phyloP scores from a whole-genome alignment of 805 yeast species.

The Nematodospora valgi region DNA sequence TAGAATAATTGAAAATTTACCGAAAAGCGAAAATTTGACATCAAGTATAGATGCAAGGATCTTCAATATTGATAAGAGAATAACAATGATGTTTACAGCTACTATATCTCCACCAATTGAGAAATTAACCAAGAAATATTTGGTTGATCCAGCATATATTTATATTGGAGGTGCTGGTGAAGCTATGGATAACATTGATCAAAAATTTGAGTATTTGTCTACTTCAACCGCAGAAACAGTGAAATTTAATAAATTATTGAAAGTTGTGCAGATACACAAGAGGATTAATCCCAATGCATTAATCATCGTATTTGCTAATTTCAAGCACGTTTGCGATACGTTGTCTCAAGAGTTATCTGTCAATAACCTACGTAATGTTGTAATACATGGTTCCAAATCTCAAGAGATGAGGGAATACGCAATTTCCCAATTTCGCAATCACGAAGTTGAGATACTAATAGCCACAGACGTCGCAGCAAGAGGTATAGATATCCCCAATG shows the following conservation, averaged over 20 bases:
- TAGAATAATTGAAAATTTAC: constrained; percentile 54
- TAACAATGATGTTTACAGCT: constrained; percentile 91
- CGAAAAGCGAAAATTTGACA: constrained; percentile 28
- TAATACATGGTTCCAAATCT: constrained; percentile 82
- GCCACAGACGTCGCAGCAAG: constrained; percentile 97
- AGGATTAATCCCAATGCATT: constrained; percentile 12
- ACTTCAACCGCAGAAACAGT: constrained; percentile 20
- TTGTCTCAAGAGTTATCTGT: constrained; percentile 48
- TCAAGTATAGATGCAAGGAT: constrained; percentile 34
- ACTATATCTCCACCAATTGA: constrained; percentile 81
- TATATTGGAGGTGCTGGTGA: constrained; percentile 66
- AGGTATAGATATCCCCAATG: constrained; percentile 90
- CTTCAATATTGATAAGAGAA: constrained; percentile 38
- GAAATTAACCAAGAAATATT: constrained; percentile 58
- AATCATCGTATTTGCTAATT: constrained; percentile 79
- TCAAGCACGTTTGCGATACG: constrained; percentile 67
- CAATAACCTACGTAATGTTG: constrained; percentile 43
- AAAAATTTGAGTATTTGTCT: constrained; percentile 48
- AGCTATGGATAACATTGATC: constrained; percentile 66
- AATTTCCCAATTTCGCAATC: constrained; percentile 52
- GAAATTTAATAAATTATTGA: constrained; percentile 42
- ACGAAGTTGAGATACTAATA: constrained; percentile 59
- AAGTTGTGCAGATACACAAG: constrained; percentile 22
- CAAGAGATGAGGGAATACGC: constrained; percentile 87
- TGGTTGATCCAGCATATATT: constrained; percentile 58